Conservation (phyloP, 352 stramenopile species). For the Phytophthora sansomeana region DNA sequence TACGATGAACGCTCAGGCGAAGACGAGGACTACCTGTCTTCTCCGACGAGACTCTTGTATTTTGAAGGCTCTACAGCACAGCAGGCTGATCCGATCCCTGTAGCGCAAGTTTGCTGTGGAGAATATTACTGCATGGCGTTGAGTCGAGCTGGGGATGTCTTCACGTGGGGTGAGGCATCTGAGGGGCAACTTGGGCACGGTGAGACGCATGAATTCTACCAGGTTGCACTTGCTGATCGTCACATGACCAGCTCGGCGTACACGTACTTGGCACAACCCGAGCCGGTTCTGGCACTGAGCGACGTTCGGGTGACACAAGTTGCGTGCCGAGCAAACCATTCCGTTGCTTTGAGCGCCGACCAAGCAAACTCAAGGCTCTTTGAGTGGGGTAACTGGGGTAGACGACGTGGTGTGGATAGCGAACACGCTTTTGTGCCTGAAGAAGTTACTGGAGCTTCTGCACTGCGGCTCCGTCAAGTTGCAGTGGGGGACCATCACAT, state of each 20-base stretch:
- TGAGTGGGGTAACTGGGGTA: conserved; percentile 81
- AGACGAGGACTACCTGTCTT: conserved; percentile 51
- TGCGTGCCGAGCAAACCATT: conserved; percentile 67
- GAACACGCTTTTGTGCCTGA: conserved; percentile 70
- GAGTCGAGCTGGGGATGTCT: conserved; percentile 72
- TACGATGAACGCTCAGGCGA: conserved; percentile 61
- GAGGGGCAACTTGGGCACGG: conserved; percentile 77
- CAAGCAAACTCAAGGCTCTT: conserved; percentile 50
- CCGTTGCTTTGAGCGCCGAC: conserved; percentile 46
- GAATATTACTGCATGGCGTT: conserved; percentile 76
- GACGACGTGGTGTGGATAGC: conserved; percentile 51
- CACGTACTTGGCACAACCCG: conserved; percentile 68
- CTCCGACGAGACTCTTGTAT: conserved; percentile 64
- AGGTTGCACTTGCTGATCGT: conserved; percentile 70
- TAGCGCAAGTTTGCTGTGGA: conserved; percentile 65
- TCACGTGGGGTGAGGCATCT: conserved; percentile 79
- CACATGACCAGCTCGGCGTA: conserved; percentile 75
- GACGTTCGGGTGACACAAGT: conserved; percentile 53
- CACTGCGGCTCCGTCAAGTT: conserved; percentile 51
- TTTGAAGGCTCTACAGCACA: conserved; percentile 63
- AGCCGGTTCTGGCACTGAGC: conserved; percentile 66
- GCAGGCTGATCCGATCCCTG: conserved; percentile 69
- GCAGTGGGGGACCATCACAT: conserved; percentile 65
- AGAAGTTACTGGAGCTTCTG: conserved; percentile 31
- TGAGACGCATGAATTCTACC: conserved; percentile 56